phyloP scores from a whole-genome alignment of 176 grass and related monocot genomes.

The Juncus inflexus region DNA sequence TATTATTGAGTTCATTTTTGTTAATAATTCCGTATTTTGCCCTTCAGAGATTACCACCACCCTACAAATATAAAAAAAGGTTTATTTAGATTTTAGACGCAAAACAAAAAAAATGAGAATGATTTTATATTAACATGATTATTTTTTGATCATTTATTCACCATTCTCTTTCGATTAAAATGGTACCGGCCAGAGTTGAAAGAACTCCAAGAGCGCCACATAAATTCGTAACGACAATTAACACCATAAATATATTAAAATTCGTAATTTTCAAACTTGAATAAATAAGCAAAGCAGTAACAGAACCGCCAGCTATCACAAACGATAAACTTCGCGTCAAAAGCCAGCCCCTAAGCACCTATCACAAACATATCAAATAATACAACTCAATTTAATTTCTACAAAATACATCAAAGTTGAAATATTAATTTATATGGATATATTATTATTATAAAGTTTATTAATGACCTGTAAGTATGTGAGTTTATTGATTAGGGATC shows the following conservation, averaged over 20 bases:
- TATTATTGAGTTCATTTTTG: slow-evolving; percentile 79
- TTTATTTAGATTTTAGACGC: not conserved
- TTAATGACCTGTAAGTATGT: slow-evolving; percentile 75
- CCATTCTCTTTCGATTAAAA: slow-evolving; percentile 90
- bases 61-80: slow-evolving; percentile 34
- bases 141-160: slow-evolving; percentile 12
- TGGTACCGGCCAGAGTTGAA: slow-evolving; percentile 83
- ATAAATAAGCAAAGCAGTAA: slow-evolving; percentile 47
- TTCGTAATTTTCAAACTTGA: slow-evolving; percentile 28
- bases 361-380: not conserved
- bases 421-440: not conserved
- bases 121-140: not conserved
- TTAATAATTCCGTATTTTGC: slow-evolving; percentile 40
- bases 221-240: slow-evolving; percentile 57
- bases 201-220: slow-evolving; percentile 70
- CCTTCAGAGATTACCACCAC: slow-evolving; percentile 71
- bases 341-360: slow-evolving; percentile 67
- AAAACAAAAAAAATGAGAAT: not conserved
- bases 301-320: slow-evolving; percentile 47
- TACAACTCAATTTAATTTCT: not conserved
- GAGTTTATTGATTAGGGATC: slow-evolving; percentile 59
- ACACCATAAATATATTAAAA: slow-evolving; percentile 43
- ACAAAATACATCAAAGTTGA: not conserved
- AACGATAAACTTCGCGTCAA: slow-evolving; percentile 71
- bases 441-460: slow-evolving; percentile 9